Evolutionary conservation across 192 early-diverging fungal genomes (phyloP).

Genomic region (Linnemannia zychae): DNA sequence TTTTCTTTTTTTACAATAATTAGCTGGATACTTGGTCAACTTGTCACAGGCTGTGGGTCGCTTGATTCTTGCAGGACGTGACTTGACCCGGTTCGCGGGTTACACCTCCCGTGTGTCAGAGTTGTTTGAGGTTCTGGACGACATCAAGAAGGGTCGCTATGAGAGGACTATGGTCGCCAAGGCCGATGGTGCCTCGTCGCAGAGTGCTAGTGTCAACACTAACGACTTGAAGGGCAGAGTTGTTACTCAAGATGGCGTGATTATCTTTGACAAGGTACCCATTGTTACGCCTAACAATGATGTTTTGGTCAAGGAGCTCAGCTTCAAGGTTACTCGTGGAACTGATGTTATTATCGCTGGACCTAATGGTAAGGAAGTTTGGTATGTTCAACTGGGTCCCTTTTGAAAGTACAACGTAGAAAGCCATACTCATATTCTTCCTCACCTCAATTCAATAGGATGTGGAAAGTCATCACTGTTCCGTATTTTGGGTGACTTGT

Average conservation of each 20-base stretch:
- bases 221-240: constrained; percentile 66
- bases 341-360: constrained; percentile 83
- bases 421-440: too few relatives aligned
- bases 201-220: constrained; percentile 55
- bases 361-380: constrained; percentile 62
- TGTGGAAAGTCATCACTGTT: constrained; percentile 74
- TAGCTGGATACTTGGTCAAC: constrained; percentile 73
- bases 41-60: constrained; percentile 74
- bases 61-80: constrained; percentile 73
- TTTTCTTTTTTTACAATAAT: neutral
- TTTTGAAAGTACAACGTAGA: neutral
- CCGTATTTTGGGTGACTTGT: constrained; percentile 74
- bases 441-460: neutral
- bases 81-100: constrained; percentile 73
- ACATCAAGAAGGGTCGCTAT: constrained; percentile 69
- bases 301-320: constrained; percentile 73
- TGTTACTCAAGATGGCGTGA: constrained; percentile 65
- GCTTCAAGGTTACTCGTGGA: constrained; percentile 77
- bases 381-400: neutral
- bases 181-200: constrained; percentile 20
- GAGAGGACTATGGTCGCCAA: constrained; percentile 66
- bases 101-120: constrained; percentile 75
- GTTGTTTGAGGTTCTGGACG: constrained; percentile 67
- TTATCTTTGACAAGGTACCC: constrained; percentile 80
- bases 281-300: constrained; percentile 85